Percentiles rank a stretch among this genome's conserved stretches.
These are phyloP conservation scores for Penicillium hordei DNA, from an alignment of 2,329 filamentous ascomycete genomes.

Conservation along the genomic window DNA sequence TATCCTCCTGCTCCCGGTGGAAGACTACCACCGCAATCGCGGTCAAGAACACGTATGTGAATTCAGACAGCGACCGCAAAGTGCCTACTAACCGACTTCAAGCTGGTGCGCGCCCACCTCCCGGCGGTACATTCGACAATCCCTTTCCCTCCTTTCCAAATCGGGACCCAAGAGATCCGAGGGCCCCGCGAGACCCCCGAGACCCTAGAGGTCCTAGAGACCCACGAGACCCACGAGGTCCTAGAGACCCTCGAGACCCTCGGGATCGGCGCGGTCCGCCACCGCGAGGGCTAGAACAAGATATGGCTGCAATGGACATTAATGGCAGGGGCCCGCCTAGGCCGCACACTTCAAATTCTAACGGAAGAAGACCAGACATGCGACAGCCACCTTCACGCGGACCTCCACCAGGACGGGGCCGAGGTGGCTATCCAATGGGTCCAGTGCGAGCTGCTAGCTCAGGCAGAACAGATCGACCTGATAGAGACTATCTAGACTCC, in stretches of 20 bases:
- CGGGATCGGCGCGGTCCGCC: constrained; percentile 36
- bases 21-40: constrained; percentile 33
- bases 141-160: constrained; percentile 49
- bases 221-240: no score
- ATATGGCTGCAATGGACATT: constrained; percentile 43
- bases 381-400: constrained; percentile 28
- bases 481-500: constrained; percentile 30
- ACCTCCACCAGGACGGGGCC: constrained; percentile 24
- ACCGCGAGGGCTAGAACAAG: constrained; percentile 37
- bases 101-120: constrained; percentile 29
- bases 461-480: constrained; percentile 23
- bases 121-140: constrained; percentile 50
- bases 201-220: constrained; percentile 27
- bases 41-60: constrained; percentile 37
- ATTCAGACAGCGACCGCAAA: neutral
- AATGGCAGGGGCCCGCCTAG: constrained; percentile 33
- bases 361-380: constrained; percentile 33
- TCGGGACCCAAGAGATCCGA: constrained; percentile 6
- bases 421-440: constrained; percentile 25
- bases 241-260: constrained; percentile 30
- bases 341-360: constrained; percentile 43
- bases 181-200: constrained; percentile 10
- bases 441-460: constrained; percentile 31
- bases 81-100: constrained; percentile 9
- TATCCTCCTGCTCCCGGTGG: constrained; percentile 26